Percentiles rank a stretch among this genome's conserved stretches.
Evolutionary conservation across 2,329 filamentous ascomycete genomes (phyloP).

Genomic region (Fusarium beomiforme): DNA sequence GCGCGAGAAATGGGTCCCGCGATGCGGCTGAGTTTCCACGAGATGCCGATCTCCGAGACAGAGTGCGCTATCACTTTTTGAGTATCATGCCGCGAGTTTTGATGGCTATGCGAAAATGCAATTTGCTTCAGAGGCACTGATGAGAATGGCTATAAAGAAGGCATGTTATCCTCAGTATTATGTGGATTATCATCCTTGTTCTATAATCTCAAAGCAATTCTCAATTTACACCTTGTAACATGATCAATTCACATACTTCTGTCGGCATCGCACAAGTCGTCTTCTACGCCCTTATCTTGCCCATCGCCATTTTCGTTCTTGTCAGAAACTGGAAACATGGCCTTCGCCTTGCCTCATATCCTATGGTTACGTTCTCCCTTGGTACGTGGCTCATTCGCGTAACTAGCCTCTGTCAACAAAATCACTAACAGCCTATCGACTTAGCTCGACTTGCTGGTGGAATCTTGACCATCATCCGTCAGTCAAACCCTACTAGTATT

Average conservation of each 20-base stretch:
- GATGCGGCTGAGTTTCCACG: not conserved
- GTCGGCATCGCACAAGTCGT: not conserved
- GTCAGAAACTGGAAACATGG: not conserved
- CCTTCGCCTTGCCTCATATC: not conserved
- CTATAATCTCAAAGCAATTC: too few species aligned
- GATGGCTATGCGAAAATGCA: not conserved
- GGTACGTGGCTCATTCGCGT: fast-evolving
- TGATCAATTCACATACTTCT: not conserved
- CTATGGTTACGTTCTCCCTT: not conserved
- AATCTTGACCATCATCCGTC: not conserved
- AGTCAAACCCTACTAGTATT: not conserved
- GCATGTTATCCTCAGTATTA: too few species aligned
- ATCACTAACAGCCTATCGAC: fast-evolving
- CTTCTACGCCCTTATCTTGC: not conserved
- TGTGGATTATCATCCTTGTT: too few species aligned
- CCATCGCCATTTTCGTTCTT: fast-evolving
- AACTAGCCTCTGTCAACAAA: fast-evolving
- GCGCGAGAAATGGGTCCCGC: not conserved
- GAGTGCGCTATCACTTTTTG: not conserved
- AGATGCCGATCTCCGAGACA: not conserved
- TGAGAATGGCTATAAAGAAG: not conserved
- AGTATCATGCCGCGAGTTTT: not conserved
- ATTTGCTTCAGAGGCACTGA: not conserved
- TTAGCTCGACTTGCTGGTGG: not conserved
- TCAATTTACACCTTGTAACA: fast-evolving